Conservation (phyloP, 495 filamentous ascomycete genomes). For the Podospora comata region DNA sequence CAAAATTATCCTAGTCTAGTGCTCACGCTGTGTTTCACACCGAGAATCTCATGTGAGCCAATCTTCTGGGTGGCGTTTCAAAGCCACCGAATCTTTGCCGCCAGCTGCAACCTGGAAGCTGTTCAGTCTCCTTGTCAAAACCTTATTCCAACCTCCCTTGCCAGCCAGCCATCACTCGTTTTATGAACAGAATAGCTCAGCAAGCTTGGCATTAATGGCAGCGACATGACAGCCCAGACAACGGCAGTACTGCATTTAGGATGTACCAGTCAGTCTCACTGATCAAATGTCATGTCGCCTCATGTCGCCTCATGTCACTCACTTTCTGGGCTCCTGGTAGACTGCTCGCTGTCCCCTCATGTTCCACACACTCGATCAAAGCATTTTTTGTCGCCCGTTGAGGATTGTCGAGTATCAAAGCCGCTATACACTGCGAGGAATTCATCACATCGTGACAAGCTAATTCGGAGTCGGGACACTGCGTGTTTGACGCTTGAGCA, state of each 20-base stretch:
- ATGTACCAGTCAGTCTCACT: background rate
- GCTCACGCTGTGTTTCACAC: background rate
- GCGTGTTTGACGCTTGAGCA: background rate
- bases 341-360: conserved; percentile 9
- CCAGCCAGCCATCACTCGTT: background rate
- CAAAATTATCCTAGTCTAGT: background rate
- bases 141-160: background rate
- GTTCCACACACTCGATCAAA: conserved; percentile 1
- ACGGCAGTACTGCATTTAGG: background rate
- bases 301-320: background rate
- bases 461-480: background rate
- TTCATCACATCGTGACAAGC: conserved; percentile 10
- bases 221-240: background rate
- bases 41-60: background rate
- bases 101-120: too few relatives aligned
- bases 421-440: background rate
- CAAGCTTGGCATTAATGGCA: background rate
- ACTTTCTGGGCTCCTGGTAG: background rate
- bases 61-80: background rate
- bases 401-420: background rate
- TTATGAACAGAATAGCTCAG: background rate
- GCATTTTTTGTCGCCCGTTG: background rate
- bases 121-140: background rate
- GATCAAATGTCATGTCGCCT: background rate
- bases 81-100: too few relatives aligned